Percentiles rank a stretch among this genome's conserved stretches.
Evolutionary conservation across 306 rosid species (phyloP).

Genomic region (Acacia crassicarpa): DNA sequence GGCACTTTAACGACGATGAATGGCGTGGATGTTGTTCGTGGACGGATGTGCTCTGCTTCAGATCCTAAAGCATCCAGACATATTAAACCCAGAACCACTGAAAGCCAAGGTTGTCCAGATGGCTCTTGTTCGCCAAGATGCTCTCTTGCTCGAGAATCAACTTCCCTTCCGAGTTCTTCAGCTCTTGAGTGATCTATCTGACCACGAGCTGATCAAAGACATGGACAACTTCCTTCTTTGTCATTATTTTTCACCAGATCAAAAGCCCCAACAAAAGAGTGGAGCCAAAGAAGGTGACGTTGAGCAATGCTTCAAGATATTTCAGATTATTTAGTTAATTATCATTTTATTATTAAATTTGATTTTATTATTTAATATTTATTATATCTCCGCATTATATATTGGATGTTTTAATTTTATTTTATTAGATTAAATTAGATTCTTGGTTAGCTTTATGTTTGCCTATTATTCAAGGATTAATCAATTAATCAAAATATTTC

Average conservation of each 20-base stretch:
- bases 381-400: no score
- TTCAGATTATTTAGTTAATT: no score
- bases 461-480: no score
- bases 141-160: not conserved
- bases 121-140: not conserved
- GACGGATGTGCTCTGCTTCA: constrained; percentile 2
- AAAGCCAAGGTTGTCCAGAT: not conserved
- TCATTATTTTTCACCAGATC: not conserved
- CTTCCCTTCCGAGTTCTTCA: not conserved
- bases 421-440: no score
- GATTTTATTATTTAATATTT: no score
- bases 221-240: not conserved
- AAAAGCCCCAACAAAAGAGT: not conserved
- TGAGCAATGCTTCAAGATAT: no score
- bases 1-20: not conserved
- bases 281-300: not conserved
- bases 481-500: no score
- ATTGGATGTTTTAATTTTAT: no score
- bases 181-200: not conserved
- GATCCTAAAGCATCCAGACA: not conserved
- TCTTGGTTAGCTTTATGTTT: no score
- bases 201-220: accelerated
- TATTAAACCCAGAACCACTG: not conserved
- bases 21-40: not conserved
- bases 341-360: no score